Base-by-base conservation (phyloP, 768 basidiomycete species). In the Pleurotus eryngii region DNA sequence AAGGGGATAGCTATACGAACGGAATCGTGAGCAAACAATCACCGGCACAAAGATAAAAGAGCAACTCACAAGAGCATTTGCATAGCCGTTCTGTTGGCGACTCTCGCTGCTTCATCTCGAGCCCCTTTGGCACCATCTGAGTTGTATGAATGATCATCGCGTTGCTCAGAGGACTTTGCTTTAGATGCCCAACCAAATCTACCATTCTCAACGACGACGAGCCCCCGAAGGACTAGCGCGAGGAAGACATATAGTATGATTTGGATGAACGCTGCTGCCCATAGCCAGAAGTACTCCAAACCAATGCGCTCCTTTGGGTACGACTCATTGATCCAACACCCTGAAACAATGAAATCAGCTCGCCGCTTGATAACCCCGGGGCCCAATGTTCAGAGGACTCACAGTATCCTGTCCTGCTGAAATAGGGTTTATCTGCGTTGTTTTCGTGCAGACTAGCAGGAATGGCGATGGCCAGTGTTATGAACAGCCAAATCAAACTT, bases 271-370 rank as follows among this genome's bases (percentile, higher is more conserved):
- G 71, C 71, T 5, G 77, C 67, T 24, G 74, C 59, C 77, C 77
- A 79, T 57, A 79, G 60, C 74, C 78, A 78, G 20, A 73, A 27
- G 51, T 76, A 79, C 53, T 78, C 78, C 24, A 76, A 63, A n/a
- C 64, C 74, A 6, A 77, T 76, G 20, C 72, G 68, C 55, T 78
- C 64, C 17, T 58, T 61, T 8, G 45, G 47, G 55, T 68, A 79
- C 6, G 61, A 59, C 6, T 53, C 30, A 5, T 61, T 67, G 42
- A 79, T 79, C 78, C 77, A 79, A 58, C 77, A 79, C 77, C 77
- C 76, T 78, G 57, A 3, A 35, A 35, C 11, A 11, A 35, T 11
- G 6, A 35, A 9, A 9, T 35, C 8, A 35, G 11, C 9, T 9
- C 30, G 11, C 30, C 30, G 11, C 30, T 35, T 11, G 8, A 35